Conservation (phyloP, 176 grass and related monocot genomes). For the Phoenix dactylifera region DNA sequence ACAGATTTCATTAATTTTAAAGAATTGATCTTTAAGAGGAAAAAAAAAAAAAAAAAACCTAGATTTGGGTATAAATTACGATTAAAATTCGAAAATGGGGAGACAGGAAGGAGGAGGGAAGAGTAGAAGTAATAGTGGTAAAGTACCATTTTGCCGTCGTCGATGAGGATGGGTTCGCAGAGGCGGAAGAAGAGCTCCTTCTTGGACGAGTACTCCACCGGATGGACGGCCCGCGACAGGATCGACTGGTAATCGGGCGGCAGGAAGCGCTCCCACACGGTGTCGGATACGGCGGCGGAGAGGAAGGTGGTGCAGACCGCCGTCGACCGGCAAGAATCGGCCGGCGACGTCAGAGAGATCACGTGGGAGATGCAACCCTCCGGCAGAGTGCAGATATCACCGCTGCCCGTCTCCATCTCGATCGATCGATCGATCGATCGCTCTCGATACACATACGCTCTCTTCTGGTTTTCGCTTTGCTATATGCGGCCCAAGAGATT, state of each 20-base stretch:
- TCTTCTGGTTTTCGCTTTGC: too few relatives aligned
- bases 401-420: background rate
- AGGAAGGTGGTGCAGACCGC: conserved; percentile 15
- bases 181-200: conserved; percentile 4
- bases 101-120: too few relatives aligned
- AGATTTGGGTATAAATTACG: too few relatives aligned
- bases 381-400: conserved; percentile 39
- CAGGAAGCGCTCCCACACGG: conserved; percentile 15
- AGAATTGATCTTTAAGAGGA: too few relatives aligned
- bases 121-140: too few relatives aligned
- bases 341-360: conserved; percentile 6
- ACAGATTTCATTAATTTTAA: too few relatives aligned
- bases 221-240: background rate
- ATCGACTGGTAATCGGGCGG: conserved; percentile 6
- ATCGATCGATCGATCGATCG: too few relatives aligned
- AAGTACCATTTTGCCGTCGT: background rate
- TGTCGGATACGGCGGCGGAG: conserved; percentile 4
- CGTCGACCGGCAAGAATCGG: conserved; percentile 10
- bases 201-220: background rate
- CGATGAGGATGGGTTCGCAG: conserved; percentile 1
- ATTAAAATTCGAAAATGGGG: too few relatives aligned
- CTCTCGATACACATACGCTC: too few relatives aligned
- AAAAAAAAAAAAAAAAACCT: too few relatives aligned
- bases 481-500: too few relatives aligned
- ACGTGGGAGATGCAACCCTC: conserved; percentile 50